These are phyloP conservation scores for Penicillium goetzii DNA, from an alignment of 495 filamentous ascomycete genomes.

Conservation along the genomic window DNA sequence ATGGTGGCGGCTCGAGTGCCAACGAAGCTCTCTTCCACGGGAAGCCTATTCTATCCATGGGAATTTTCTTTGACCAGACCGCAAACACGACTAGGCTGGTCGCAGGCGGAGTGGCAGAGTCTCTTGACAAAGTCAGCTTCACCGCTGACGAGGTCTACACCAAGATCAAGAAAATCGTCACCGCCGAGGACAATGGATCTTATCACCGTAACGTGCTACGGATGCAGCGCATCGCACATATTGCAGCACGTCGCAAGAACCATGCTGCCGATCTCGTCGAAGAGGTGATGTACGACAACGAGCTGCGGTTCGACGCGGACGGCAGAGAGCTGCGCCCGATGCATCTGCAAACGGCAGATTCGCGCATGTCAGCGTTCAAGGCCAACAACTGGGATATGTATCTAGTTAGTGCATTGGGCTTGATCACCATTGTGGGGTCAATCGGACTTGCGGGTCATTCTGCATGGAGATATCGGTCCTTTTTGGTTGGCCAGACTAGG, in stretches of 20 bases:
- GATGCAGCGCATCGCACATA: slow-evolving; percentile 38
- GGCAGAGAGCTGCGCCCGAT: slow-evolving; percentile 28
- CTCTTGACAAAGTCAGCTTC: slow-evolving; percentile 38
- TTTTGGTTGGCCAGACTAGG: too few species aligned
- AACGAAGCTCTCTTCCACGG: slow-evolving; percentile 46
- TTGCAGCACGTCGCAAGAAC: slow-evolving; percentile 38
- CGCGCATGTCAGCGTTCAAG: slow-evolving; percentile 38
- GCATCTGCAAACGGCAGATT: slow-evolving; percentile 49
- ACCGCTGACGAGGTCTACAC: slow-evolving; percentile 32
- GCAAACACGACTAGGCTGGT: slow-evolving; percentile 35
- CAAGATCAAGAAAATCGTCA: slow-evolving; percentile 15
- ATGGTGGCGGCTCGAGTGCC: slow-evolving; percentile 26
- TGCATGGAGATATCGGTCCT: too few species aligned
- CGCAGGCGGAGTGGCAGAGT: slow-evolving; percentile 32
- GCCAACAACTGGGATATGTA: slow-evolving; percentile 41
- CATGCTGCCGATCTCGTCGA: slow-evolving; percentile 44
- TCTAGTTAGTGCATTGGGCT: slow-evolving; percentile 14
- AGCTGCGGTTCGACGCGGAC: too few species aligned
- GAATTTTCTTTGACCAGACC: slow-evolving; percentile 42
- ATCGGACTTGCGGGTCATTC: too few species aligned
- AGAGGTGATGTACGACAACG: slow-evolving; percentile 41
- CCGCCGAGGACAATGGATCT: slow-evolving; percentile 19
- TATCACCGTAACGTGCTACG: slow-evolving; percentile 33
- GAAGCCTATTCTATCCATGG: slow-evolving; percentile 36
- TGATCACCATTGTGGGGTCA: neutral